Percentiles rank a stretch among this genome's conserved stretches.
Conservation (phyloP, 495 filamentous ascomycete species). For the Lophiotrema nucula region DNA sequence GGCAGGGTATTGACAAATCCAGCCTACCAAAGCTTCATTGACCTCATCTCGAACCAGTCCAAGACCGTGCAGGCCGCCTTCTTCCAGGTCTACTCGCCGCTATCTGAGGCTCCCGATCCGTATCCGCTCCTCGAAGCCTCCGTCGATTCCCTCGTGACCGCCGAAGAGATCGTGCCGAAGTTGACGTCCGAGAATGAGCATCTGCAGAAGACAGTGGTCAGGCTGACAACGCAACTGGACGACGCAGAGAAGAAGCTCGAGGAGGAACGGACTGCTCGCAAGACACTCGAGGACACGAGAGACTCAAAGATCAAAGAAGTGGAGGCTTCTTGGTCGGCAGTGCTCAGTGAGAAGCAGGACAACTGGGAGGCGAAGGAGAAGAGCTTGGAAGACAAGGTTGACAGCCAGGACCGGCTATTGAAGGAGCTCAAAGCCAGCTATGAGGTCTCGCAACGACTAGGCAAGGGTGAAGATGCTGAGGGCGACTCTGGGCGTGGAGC, state of each 20-base stretch:
- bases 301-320: conserved; percentile 80
- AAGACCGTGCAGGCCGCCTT: conserved; percentile 91
- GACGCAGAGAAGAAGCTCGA: conserved; percentile 74
- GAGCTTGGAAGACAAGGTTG: conserved; percentile 85
- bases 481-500: conserved; percentile 53
- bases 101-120: conserved; percentile 94
- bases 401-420: conserved; percentile 86
- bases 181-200: conserved; percentile 83
- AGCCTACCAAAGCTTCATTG: conserved; percentile 98
- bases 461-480: conserved; percentile 63
- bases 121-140: conserved; percentile 96
- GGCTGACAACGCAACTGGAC: conserved; percentile 89
- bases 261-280: conserved; percentile 67
- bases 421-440: conserved; percentile 96
- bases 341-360: conserved; percentile 90
- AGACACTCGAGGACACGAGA: conserved; percentile 70
- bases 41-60: conserved; percentile 88
- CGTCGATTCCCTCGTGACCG: conserved; percentile 84
- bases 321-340: conserved; percentile 84
- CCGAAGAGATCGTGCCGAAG: conserved; percentile 87
- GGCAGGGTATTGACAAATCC: conserved; percentile 35
- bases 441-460: conserved; percentile 90
- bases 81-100: conserved; percentile 77
- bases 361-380: conserved; percentile 97
- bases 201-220: conserved; percentile 72